These are phyloP conservation scores for Massariosphaeria phaeospora DNA, from an alignment of 495 filamentous ascomycete genomes.

Conservation along the genomic window DNA sequence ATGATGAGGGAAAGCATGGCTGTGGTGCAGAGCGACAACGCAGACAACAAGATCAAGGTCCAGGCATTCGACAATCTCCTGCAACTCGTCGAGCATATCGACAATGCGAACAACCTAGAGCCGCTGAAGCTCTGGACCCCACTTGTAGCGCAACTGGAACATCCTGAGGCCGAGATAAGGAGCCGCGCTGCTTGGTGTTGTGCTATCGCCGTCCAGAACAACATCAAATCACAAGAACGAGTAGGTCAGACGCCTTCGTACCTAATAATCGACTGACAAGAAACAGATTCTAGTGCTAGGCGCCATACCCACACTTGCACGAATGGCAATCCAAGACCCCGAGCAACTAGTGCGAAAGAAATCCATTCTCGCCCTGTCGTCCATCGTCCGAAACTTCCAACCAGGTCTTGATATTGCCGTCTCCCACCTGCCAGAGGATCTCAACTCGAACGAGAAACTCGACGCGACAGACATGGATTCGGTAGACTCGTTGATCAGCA, in stretches of 20 bases:
- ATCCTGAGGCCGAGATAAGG: slow-evolving; percentile 65
- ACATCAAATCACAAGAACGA: slow-evolving; percentile 72
- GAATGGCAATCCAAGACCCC: slow-evolving; percentile 55
- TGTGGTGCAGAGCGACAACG: slow-evolving; percentile 52
- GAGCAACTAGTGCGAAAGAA: slow-evolving; percentile 72
- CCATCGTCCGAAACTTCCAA: slow-evolving; percentile 78
- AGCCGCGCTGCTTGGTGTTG: slow-evolving; percentile 86
- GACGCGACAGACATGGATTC: slow-evolving; percentile 82
- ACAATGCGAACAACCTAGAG: slow-evolving; percentile 92
- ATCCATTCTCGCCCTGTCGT: slow-evolving; percentile 80
- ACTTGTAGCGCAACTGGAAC: slow-evolving; percentile 60
- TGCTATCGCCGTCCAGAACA: slow-evolving; percentile 94
- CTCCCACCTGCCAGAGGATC: slow-evolving; percentile 59
- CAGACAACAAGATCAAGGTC: slow-evolving; percentile 64
- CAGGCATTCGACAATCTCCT: slow-evolving; percentile 96
- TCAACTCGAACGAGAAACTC: slow-evolving; percentile 49
- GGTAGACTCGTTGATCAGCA: slow-evolving; percentile 69
- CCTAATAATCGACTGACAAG: slow-evolving; percentile 24
- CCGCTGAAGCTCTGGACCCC: slow-evolving; percentile 75
- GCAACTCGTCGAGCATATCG: slow-evolving; percentile 81
- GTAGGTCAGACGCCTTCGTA: slow-evolving; percentile 37
- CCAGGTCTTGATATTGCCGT: slow-evolving; percentile 60
- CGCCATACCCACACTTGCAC: slow-evolving; percentile 63
- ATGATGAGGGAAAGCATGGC: slow-evolving; percentile 80
- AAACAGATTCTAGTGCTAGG: slow-evolving; percentile 58